Conservation (phyloP, 805 yeast genomes). For the Tetrapisispora nanseiensis region DNA sequence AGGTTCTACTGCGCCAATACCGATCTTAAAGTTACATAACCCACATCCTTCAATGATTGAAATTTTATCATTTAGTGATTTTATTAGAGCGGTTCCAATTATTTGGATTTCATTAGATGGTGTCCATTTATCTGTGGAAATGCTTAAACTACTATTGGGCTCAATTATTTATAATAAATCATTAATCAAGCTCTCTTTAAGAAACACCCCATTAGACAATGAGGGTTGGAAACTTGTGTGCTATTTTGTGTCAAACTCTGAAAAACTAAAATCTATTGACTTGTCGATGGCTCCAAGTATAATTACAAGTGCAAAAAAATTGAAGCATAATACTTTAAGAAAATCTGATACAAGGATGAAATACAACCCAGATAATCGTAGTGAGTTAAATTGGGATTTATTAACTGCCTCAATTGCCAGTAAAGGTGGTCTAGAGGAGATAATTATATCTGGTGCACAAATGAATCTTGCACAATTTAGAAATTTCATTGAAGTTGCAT, state of each 20-base stretch:
- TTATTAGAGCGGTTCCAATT: constrained; percentile 75
- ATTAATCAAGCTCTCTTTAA: constrained; percentile 60
- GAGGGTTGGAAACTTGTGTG: constrained; percentile 79
- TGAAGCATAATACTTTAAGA: constrained; percentile 27
- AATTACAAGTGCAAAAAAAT: constrained; percentile 31
- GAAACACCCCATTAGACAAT: constrained; percentile 67
- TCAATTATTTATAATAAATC: constrained; percentile 55
- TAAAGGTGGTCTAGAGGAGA: constrained; percentile 71
- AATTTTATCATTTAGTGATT: constrained; percentile 78
- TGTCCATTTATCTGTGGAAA: constrained; percentile 60
- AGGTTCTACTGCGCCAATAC: constrained; percentile 76
- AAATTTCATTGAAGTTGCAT: constrained; percentile 53
- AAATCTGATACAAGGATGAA: constrained; percentile 29
- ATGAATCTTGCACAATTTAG: constrained; percentile 45
- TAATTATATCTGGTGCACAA: constrained; percentile 74
- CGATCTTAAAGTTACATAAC: constrained; percentile 64
- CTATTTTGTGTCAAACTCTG: constrained; percentile 62
- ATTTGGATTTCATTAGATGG: constrained; percentile 73
- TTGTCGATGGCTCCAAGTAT: constrained; percentile 41
- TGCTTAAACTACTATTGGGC: constrained; percentile 59
- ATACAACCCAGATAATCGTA: constrained; percentile 35
- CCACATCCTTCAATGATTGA: constrained; percentile 86
- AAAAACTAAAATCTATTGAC: constrained; percentile 49
- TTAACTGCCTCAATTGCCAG: constrained; percentile 65
- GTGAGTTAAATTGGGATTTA: constrained; percentile 76